These are phyloP conservation scores for Dryas drummondii DNA, from an alignment of 306 rosid genomes.

Conservation along the genomic window DNA sequence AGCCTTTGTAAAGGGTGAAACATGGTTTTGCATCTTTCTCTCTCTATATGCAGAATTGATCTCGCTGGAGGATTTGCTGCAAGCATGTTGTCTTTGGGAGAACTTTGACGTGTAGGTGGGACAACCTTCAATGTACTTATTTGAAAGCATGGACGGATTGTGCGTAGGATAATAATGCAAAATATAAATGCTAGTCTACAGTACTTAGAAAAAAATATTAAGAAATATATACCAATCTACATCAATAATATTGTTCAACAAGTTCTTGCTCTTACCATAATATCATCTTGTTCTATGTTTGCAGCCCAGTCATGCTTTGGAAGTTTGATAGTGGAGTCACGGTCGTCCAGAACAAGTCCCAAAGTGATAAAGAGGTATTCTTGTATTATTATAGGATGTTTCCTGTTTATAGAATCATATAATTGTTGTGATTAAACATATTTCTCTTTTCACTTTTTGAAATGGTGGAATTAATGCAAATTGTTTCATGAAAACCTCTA, in stretches of 20 bases:
- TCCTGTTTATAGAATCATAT: background rate
- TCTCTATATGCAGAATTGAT: slow-evolving; percentile 70
- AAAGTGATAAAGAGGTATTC: slow-evolving; percentile 83
- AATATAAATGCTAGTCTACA: background rate
- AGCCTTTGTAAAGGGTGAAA: slow-evolving; percentile 2
- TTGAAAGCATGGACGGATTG: background rate
- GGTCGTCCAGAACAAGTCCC: slow-evolving; percentile 93
- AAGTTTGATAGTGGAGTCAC: slow-evolving; percentile 97
- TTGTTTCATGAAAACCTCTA: no score
- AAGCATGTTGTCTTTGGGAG: slow-evolving; percentile 95
- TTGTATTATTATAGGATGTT: background rate
- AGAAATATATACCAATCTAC: background rate
- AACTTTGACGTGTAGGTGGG: slow-evolving; percentile 89
- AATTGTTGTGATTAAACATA: no score
- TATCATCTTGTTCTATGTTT: background rate
- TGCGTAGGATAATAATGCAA: background rate
- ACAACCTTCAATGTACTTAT: slow-evolving; percentile 26
- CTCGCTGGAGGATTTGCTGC: slow-evolving; percentile 93
- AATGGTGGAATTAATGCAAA: no score
- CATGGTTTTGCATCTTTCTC: background rate
- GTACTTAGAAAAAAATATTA: background rate
- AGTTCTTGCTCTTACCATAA: background rate
- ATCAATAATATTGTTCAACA: background rate
- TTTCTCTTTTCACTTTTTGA: no score
- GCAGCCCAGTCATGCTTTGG: slow-evolving; percentile 80